Evolutionary conservation across 2,329 filamentous ascomycete genomes (phyloP).

Genomic region (Lizonia empirigonia): DNA sequence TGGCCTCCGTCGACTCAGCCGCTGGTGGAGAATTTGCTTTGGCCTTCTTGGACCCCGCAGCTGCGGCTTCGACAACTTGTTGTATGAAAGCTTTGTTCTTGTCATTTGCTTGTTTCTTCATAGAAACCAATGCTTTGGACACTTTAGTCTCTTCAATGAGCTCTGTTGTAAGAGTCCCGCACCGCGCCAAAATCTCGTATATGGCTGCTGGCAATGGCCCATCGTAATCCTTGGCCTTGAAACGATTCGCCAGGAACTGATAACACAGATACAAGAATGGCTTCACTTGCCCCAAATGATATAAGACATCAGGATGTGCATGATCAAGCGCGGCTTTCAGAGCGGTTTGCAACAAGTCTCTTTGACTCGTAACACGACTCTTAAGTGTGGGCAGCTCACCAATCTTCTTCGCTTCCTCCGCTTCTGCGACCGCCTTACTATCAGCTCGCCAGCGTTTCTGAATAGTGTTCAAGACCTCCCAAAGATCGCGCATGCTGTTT

Average conservation of each 20-base stretch:
- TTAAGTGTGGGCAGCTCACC: conserved; percentile 61
- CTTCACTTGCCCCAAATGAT: conserved; percentile 46
- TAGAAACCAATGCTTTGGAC: conserved; percentile 66
- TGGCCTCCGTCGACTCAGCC: conserved; percentile 31
- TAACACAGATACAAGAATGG: conserved; percentile 54
- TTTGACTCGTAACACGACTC: conserved; percentile 62
- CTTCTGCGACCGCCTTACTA: conserved; percentile 60
- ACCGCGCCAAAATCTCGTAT: conserved; percentile 63
- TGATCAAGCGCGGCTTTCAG: conserved; percentile 53
- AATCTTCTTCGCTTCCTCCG: conserved; percentile 62
- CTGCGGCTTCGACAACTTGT: conserved; percentile 57
- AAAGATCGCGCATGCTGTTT: conserved; percentile 60
- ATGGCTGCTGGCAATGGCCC: conserved; percentile 50
- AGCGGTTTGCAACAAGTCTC: conserved; percentile 61
- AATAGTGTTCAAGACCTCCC: conserved; percentile 64
- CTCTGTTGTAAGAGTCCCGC: conserved; percentile 66
- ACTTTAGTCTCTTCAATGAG: conserved; percentile 69
- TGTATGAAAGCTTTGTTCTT: conserved; percentile 67
- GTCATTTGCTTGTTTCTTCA: conserved; percentile 68
- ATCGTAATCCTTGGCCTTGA: conserved; percentile 54
- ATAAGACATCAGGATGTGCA: conserved; percentile 55
- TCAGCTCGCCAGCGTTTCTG: conserved; percentile 67
- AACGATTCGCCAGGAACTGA: conserved; percentile 56
- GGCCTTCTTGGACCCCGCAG: conserved; percentile 50
- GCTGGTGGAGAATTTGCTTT: conserved; percentile 39